Evolutionary conservation across 2,329 filamentous ascomycete species (phyloP), one percentile per base, ranked within the genome.

Genomic region (Pestalotiopsis sp.): DNA sequence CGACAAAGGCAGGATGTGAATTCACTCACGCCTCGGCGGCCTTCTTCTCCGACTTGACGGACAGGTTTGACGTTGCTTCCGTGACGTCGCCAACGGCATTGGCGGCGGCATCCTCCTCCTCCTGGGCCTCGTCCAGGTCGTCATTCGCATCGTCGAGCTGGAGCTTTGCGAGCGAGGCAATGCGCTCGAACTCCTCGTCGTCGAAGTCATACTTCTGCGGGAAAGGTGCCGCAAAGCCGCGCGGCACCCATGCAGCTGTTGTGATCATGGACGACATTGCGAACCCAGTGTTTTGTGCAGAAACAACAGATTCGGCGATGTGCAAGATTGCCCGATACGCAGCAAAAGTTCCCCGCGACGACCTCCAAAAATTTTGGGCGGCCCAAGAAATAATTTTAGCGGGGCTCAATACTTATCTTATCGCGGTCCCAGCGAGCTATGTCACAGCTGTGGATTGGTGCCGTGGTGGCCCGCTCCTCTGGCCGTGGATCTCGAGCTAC

Each of bases 91-190:
- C 71, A 38, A 79, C 39, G 20, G 57, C 41, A 60, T 65, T n/a
- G 64, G 73, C 23, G 68, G 67, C 14, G 69, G 74, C 36, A 59
- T 41, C 65, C 62, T 76, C 76, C 67, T 80, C 79, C 45, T 85
- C 86, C 76, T 90, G 85, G 12, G 94, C 94, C 74, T 92, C 90
- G 72, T 92, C 89, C 70, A 97, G 82, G 76, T 96, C 95, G 36
- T 95, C 93, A 76, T 95, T 92, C 31, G 96, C 96, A 81, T 98
- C 96, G 77, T 98, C 93, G 39, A 98, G 88, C 82, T 97, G 92
- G 70, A 93, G 84, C 79, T 92, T 90, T 38, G 92, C 92, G 72
- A 94, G 85, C 76, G 88, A 86, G 17, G 91, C 91, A 82, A 94
- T 94, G 75, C 92, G 88, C 76, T 90, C 87, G 75, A 92, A 93